Conservation (phyloP, 768 basidiomycete genomes). For the Dioszegia crocea region DNA sequence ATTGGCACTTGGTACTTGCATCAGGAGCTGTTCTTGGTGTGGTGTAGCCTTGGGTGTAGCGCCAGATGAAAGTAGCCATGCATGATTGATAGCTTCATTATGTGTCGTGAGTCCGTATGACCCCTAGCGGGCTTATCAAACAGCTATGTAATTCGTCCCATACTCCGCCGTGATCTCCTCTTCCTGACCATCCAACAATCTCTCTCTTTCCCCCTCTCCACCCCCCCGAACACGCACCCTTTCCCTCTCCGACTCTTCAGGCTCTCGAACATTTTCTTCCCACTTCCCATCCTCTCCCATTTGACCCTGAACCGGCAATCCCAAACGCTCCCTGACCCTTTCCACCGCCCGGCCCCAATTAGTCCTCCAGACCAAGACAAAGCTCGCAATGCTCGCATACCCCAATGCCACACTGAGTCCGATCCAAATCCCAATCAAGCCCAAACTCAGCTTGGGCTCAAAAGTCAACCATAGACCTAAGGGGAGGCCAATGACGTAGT, state of each 20-base stretch:
- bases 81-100: too few species aligned
- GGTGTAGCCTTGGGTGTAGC: too few species aligned
- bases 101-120: too few species aligned
- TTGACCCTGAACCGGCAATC: constrained; percentile 28
- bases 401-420: constrained; percentile 56
- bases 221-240: background rate
- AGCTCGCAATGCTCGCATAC: constrained; percentile 30
- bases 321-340: constrained; percentile 39
- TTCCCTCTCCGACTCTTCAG: background rate
- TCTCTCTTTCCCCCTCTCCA: background rate
- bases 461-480: constrained; percentile 60
- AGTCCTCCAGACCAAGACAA: constrained; percentile 37
- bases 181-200: background rate
- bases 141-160: background rate
- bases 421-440: constrained; percentile 74
- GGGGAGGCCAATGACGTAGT: constrained; percentile 79
- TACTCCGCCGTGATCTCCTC: background rate
- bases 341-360: constrained; percentile 40
- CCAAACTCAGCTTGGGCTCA: constrained; percentile 65
- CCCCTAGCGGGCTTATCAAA: too few species aligned
- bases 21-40: too few species aligned
- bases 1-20: too few species aligned
- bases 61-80: too few species aligned
- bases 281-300: constrained; percentile 40
- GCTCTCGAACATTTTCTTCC: constrained; percentile 6